These are phyloP conservation scores for Vanderwaltozyma yarrowii DNA, from an alignment of 805 yeast species.

Conservation along the genomic window DNA sequence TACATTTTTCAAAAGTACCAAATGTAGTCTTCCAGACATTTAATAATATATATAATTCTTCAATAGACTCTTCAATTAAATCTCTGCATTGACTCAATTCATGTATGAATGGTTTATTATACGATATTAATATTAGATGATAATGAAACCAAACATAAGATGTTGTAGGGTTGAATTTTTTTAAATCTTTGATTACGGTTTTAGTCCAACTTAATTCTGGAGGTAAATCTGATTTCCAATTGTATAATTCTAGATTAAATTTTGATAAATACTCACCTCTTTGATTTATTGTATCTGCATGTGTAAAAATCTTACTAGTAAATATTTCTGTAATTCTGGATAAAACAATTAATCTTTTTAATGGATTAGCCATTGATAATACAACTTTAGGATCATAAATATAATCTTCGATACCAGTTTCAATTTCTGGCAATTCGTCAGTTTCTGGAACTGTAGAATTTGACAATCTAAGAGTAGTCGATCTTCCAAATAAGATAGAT, in stretches of 20 bases:
- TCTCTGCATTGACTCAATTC: constrained; percentile 14
- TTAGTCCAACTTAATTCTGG: constrained; percentile 37
- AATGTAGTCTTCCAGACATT: constrained; percentile 13
- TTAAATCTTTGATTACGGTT: constrained; percentile 25
- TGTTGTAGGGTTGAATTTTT: constrained; percentile 39
- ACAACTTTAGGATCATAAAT: constrained; percentile 27
- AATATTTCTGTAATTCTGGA: constrained; percentile 28
- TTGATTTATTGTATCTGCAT: constrained; percentile 22
- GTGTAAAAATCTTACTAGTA: constrained; percentile 20
- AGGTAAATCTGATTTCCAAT: constrained; percentile 40
- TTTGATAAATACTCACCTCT: constrained; percentile 29
- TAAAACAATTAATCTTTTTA: constrained; percentile 33
- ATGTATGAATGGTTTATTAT: constrained; percentile 44
- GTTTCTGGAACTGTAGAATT: constrained; percentile 51
- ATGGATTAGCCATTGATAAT: constrained; percentile 16
- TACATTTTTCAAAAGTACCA: constrained; percentile 16
- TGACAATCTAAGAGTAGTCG: constrained; percentile 40
- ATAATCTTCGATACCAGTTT: constrained; percentile 45
- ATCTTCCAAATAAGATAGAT: constrained; percentile 45
- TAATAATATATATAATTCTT: constrained; percentile 16
- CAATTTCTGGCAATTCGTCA: constrained; percentile 45
- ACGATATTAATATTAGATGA: constrained; percentile 44
- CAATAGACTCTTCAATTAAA: constrained; percentile 17
- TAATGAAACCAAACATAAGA: constrained; percentile 42
- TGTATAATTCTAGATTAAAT: constrained; percentile 36